Conservation (phyloP, 148 eudicot species). For the Fagopyrum esculentum region DNA sequence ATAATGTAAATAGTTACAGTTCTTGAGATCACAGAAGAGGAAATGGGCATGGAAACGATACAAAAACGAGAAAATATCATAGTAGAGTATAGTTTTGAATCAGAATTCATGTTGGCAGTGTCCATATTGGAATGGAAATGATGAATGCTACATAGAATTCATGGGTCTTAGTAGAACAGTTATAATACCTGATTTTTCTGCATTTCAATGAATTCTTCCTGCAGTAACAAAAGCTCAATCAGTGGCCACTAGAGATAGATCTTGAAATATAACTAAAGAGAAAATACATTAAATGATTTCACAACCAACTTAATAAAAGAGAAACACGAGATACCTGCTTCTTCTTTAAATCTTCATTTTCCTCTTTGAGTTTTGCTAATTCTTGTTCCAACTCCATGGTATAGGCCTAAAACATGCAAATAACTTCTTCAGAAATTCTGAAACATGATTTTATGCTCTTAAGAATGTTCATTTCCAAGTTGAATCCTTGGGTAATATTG, state of each 20-base stretch:
- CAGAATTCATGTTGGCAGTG: too few relatives aligned
- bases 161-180: background rate
- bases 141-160: too few relatives aligned
- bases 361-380: conserved; percentile 71
- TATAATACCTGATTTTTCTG: conserved; percentile 76
- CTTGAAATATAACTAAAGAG: background rate
- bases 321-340: conserved; percentile 46
- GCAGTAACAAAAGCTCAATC: conserved; percentile 17
- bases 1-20: background rate
- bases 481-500: background rate
- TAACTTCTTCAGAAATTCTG: background rate
- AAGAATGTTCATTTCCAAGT: background rate
- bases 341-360: conserved; percentile 54
- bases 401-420: conserved; percentile 50
- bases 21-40: too few relatives aligned
- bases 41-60: background rate
- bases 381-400: conserved; percentile 85
- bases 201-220: conserved; percentile 68
- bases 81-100: too few relatives aligned
- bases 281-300: background rate
- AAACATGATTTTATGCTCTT: background rate
- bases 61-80: too few relatives aligned
- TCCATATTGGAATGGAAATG: too few relatives aligned
- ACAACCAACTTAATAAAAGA: background rate
- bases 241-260: background rate